A percentile compares a stretch with the other conserved stretches of the same genome.
Evolutionary conservation across 306 rosid species (phyloP).

Genomic region (Luffa acutangula): DNA sequence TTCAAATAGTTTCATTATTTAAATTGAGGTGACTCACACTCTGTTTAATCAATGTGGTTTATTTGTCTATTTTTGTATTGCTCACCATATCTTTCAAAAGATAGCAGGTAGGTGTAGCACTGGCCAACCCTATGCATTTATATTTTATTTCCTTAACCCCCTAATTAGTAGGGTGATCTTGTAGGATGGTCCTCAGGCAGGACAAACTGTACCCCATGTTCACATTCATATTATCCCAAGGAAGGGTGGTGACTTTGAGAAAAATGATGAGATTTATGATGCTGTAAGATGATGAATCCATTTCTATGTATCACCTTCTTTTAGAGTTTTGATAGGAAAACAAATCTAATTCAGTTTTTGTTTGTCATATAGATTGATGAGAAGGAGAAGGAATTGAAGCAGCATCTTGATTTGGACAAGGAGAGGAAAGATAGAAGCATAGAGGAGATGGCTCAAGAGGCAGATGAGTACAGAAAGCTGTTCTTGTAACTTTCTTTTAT

Average conservation of each 20-base stretch:
- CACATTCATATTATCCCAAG: conserved; percentile 82
- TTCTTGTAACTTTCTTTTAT: conserved; percentile 19
- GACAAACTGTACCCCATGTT: conserved; percentile 89
- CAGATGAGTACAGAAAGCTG: conserved; percentile 73
- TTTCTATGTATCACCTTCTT: not conserved
- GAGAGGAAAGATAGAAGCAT: conserved; percentile 67
- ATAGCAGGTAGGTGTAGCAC: not conserved
- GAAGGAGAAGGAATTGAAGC: conserved; percentile 66
- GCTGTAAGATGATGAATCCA: conserved; percentile 39
- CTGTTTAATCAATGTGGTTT: not conserved
- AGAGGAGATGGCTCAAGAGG: conserved; percentile 76
- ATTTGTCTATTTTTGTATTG: not conserved
- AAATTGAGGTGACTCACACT: not conserved
- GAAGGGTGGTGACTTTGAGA: conserved; percentile 66
- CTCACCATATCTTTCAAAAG: not conserved
- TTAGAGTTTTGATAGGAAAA: not conserved
- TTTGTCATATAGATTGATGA: conserved; percentile 52
- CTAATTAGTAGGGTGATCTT: conserved; percentile 3
- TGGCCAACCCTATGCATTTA: not conserved
- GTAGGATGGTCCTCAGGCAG: conserved; percentile 93
- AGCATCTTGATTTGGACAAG: conserved; percentile 71
- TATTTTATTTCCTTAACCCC: not conserved
- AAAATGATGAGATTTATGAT: conserved; percentile 76
- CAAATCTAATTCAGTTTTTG: not conserved
- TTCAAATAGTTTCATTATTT: not conserved